A percentile compares a stretch with the other conserved stretches of the same genome.
phyloP scores from a whole-genome alignment of 2,329 filamentous ascomycete species.

The Penicillium expansum region DNA sequence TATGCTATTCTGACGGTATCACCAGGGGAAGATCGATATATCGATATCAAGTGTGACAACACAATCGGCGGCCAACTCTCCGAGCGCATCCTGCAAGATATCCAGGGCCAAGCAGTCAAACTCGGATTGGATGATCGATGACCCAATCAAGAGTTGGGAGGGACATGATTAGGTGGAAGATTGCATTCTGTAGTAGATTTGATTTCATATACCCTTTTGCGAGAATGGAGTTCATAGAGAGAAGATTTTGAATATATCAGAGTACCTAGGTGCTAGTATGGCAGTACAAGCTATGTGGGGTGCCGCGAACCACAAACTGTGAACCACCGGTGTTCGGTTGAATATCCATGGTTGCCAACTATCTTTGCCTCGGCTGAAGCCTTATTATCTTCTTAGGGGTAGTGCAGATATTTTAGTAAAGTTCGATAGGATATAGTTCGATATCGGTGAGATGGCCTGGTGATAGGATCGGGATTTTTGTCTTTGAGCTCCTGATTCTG shows the following conservation, averaged over 20 bases:
- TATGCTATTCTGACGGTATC: not conserved
- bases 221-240: not conserved
- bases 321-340: not conserved
- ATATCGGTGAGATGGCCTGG: not conserved
- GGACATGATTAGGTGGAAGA: not conserved
- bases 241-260: not conserved
- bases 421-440: no score
- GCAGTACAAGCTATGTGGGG: not conserved
- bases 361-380: not conserved
- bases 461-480: not conserved
- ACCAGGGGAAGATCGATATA: not conserved
- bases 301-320: not conserved
- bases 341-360: not conserved
- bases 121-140: not conserved
- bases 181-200: not conserved
- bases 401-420: not conserved
- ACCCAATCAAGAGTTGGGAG: not conserved
- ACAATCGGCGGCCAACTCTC: not conserved
- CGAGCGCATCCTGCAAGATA: not conserved
- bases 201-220: not conserved
- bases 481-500: not conserved
- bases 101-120: not conserved
- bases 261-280: no score
- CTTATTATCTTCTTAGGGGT: not conserved
- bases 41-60: slow-evolving; percentile 6